Base-by-base conservation (phyloP, 2,329 filamentous ascomycete genomes). In the Aspergillus latus region DNA sequence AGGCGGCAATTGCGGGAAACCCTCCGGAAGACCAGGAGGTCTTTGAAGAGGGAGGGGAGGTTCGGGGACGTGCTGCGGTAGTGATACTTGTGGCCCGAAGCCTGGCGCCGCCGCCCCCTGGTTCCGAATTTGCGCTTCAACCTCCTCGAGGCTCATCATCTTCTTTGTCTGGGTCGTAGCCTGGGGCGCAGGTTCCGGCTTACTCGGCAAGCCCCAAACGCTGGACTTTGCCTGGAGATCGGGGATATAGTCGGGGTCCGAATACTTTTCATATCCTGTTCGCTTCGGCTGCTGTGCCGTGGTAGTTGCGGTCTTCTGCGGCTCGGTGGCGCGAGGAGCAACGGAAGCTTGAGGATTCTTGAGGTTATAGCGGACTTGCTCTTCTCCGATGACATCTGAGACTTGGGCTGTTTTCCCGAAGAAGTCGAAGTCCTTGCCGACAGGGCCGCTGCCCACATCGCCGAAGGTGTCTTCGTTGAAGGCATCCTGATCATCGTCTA, bases 381-480 rank as follows among this genome's bases (percentile, higher is more conserved):
- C 94, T 74, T 97, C 92, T 62, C 91, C 89, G 65, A 99, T 89
- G 36, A 88, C 92, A 75, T 87, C 83, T 16, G 92, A 83, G 40
- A 96, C 89, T 74, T 92, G 86, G 56, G 92, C 92, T 5, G 94
- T 99, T 68, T 90, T 87, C 40, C 92, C 92, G 63, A 95, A 96
- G 76, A 97, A 99, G 74, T 99, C 94, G 68, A 97, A 97, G 74
- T 99, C 93, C 72, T 90, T 95, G 69, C 92, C 92, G 57, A 94
- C 84, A 9, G 80, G 74, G 37, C 72, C 63, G 15, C 72, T 69
- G 15, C 72, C 76, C 36, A 74, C 82, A 56, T 74, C 76, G 58
- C 84, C 90, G 71, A 99, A 99, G 1, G 94, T 99, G 71, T 97
- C 94, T 67, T 97, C 91, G 74, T 99, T 99, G 81, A 97, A 91